phyloP scores from a whole-genome alignment of 495 filamentous ascomycete genomes.

The Tuber aestivum region DNA sequence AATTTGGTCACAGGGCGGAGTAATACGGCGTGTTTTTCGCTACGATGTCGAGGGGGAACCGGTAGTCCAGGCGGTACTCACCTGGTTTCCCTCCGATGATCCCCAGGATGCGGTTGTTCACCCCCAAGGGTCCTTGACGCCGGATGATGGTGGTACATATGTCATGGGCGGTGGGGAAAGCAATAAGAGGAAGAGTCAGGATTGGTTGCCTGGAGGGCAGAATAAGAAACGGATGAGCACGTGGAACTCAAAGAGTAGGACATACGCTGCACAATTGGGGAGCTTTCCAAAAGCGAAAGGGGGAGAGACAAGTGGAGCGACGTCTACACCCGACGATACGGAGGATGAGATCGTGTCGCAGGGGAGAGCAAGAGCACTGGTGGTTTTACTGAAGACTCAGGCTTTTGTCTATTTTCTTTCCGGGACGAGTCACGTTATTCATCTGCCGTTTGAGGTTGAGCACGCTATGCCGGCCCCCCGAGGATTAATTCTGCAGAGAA shows the following conservation, averaged over 20 bases:
- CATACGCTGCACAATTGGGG: conserved; percentile 42
- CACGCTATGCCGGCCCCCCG: conserved; percentile 72
- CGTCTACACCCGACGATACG: conserved; percentile 24
- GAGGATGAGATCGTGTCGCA: conserved; percentile 31
- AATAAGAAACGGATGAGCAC: conserved; percentile 40
- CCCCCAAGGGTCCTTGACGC: conserved; percentile 18
- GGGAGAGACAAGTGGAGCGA: conserved; percentile 21
- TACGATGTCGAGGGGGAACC: conserved; percentile 81
- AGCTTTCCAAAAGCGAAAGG: conserved; percentile 38
- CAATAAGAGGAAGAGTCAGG: conserved; percentile 40
- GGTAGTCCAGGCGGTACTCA: conserved; percentile 75
- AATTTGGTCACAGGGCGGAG: conserved; percentile 81
- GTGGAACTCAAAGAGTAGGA: conserved; percentile 41
- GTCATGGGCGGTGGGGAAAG: conserved; percentile 34
- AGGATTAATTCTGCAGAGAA: conserved; percentile 80
- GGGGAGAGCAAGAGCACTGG: conserved; percentile 62
- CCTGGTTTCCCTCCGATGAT: conserved; percentile 64
- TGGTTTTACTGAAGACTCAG: conserved; percentile 87
- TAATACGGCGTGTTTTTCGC: conserved; percentile 79
- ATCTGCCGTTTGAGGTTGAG: conserved; percentile 91
- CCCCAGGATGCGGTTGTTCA: conserved; percentile 36
- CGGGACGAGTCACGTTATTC: conserved; percentile 80
- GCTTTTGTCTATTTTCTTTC: conserved; percentile 89
- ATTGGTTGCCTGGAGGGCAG: conserved; percentile 32
- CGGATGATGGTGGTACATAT: conserved; percentile 40